Evolutionary conservation across 2,329 filamentous ascomycete genomes (phyloP).

Genomic region (Chaetomium sp.): DNA sequence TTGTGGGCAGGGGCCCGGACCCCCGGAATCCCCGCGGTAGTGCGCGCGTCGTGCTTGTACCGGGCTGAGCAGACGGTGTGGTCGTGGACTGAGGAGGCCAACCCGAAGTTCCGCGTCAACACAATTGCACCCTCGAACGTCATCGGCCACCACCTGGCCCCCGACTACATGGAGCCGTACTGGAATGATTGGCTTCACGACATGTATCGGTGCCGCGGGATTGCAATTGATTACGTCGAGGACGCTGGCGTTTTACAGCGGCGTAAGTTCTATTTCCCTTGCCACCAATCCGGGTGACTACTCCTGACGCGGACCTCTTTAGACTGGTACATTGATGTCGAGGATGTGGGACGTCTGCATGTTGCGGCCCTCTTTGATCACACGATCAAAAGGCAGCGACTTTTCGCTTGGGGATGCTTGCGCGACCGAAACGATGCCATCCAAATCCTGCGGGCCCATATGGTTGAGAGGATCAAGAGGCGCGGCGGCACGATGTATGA

Average conservation of each 20-base stretch:
- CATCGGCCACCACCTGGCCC: slow-evolving; percentile 5
- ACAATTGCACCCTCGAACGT: slow-evolving; percentile 5
- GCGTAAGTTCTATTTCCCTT: slow-evolving; percentile 10
- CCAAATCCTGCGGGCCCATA: slow-evolving; percentile 9
- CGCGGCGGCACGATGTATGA: neutral
- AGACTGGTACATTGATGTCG: slow-evolving; percentile 22
- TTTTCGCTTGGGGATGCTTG: slow-evolving; percentile 24
- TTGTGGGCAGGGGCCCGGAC: neutral
- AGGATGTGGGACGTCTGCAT: slow-evolving; percentile 27
- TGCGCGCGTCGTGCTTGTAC: slow-evolving; percentile 13
- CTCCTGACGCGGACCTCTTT: neutral
- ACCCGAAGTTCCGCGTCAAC: slow-evolving; percentile 19
- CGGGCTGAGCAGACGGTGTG: slow-evolving; percentile 15
- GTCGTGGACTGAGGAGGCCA: slow-evolving; percentile 10
- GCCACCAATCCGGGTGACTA: neutral
- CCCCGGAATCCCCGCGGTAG: neutral
- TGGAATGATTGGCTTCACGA: neutral
- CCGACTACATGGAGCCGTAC: slow-evolving; percentile 1
- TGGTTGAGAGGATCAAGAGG: neutral
- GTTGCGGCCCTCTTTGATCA: slow-evolving; percentile 26
- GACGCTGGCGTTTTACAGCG: neutral
- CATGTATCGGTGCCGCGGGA: neutral
- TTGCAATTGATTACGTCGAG: neutral
- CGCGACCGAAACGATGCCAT: slow-evolving; percentile 26
- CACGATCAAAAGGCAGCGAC: slow-evolving; percentile 23